Base-by-base conservation (phyloP, 139 green algal species). In the Chlamydomonas applanata region DNA sequence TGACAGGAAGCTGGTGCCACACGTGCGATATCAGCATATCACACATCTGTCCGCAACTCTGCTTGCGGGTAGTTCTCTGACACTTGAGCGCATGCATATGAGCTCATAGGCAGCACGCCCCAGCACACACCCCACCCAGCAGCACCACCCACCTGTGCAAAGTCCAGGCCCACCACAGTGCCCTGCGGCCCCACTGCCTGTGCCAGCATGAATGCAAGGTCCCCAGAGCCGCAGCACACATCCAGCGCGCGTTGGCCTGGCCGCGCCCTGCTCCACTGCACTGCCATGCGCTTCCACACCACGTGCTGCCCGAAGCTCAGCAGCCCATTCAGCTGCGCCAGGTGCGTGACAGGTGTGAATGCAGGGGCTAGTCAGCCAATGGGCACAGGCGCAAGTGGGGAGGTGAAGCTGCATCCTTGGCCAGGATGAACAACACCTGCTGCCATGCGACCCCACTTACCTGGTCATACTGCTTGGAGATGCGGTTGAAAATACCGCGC, bases 231-330 rank as follows among this genome's bases (percentile, higher is more conserved):
- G 74, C 93, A 98, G 87, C 95, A 98, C 25, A 98, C 87, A 74
- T 99, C 96, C 32, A 98, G 82, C 2, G 79, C 91, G 0, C 30
- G 36, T 32, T 85, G 64, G 0, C 93, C 93, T 11, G 66, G 60
- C 20, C 22, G 33, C 1, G 89, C 93, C 3, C 85, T 74, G n/a
- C 64, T 87, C 92, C 92, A 98, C 67, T 94, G 91, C 5, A 98
- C 94, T 4, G 94, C 84, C 89, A 93, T 95, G 27, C 89, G 82
- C 88, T 99, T 99, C 95, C 95, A 98, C 19, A 97, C 83, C 17
- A 89, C 85, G 79, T 99, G 96, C 77, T 96, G 88, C 4, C 96
- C 96, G 29, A 99, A 82, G 78, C 86, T 95, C 2, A 99, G 87
- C 19, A 69, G 62, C 59, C 98, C 90, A 82, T 99, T 99, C 11